These are phyloP conservation scores for Eutrema yunnanense DNA, from an alignment of 345 rosid species.

Conservation along the genomic window DNA sequence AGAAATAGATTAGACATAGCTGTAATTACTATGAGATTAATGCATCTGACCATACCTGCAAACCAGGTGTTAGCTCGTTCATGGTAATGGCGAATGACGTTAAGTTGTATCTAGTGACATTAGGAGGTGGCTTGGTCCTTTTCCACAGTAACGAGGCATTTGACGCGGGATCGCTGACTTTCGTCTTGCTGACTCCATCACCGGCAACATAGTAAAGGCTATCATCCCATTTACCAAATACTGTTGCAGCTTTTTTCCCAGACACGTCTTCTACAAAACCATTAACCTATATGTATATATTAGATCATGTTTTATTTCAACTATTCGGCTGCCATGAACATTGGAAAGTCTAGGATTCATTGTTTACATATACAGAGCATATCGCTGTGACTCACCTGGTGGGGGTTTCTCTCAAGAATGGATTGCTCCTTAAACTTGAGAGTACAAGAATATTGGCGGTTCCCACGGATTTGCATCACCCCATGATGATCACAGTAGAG, in stretches of 20 bases:
- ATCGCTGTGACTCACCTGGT: conserved; percentile 46
- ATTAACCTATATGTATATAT: conserved; percentile 47
- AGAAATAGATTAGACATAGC: background rate
- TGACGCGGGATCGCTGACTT: conserved; percentile 47
- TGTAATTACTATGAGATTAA: background rate
- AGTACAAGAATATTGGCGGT: conserved; percentile 72
- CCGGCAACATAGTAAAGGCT: conserved; percentile 56
- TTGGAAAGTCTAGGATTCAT: background rate
- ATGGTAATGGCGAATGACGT: conserved; percentile 89
- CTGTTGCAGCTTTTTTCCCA: conserved; percentile 63
- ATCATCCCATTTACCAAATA: conserved; percentile 97
- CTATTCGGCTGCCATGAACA: background rate
- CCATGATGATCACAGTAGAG: conserved; percentile 94
- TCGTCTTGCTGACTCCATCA: conserved; percentile 52
- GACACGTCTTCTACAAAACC: conserved; percentile 75
- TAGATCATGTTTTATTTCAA: conserved; percentile 5
- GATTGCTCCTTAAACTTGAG: conserved; percentile 93
- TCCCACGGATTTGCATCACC: conserved; percentile 75
- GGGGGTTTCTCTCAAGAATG: conserved; percentile 89
- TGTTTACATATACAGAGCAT: background rate
- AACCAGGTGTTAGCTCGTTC: conserved; percentile 89
- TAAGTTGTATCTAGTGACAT: conserved; percentile 86
- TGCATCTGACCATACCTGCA: conserved; percentile 54
- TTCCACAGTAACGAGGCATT: conserved; percentile 73
- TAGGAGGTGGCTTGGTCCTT: conserved; percentile 65